Conservation (phyloP, 805 yeast species). For the Saccharomycopsis sp. region DNA sequence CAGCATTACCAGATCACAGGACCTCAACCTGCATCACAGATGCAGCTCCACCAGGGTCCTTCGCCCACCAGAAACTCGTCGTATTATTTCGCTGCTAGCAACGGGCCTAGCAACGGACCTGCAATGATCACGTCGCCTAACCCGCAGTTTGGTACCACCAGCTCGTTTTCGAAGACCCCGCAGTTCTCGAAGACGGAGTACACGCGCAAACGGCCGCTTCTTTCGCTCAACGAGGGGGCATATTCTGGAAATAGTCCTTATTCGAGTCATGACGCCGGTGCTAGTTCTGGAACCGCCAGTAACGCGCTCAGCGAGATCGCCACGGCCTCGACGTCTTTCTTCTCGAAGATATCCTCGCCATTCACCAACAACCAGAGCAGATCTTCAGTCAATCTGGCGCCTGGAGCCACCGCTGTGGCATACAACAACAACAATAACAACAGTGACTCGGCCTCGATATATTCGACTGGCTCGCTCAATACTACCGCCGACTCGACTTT, state of each 20-base stretch:
- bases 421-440: not conserved
- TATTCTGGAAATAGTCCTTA: too few relatives aligned
- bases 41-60: conserved; percentile 1
- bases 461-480: not conserved
- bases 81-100: not conserved
- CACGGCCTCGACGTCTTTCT: conserved; percentile 4
- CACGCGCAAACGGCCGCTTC: conserved; percentile 12
- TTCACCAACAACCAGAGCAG: conserved; percentile 11
- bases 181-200: conserved; percentile 6
- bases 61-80: not conserved
- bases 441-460: not conserved
- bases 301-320: not conserved
- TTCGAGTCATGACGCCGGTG: not conserved
- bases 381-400: conserved; percentile 8
- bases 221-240: conserved; percentile 1
- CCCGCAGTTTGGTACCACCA: conserved; percentile 9
- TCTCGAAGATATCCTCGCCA: conserved; percentile 9
- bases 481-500: not conserved
- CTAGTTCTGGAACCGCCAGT: not conserved
- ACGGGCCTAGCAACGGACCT: not conserved
- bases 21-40: not conserved
- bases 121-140: not conserved
- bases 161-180: conserved; percentile 17
- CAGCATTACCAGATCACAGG: not conserved
- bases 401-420: not conserved